Conservation (phyloP, 768 basidiomycete species). For the Rubroboletus pulcherrimus region DNA sequence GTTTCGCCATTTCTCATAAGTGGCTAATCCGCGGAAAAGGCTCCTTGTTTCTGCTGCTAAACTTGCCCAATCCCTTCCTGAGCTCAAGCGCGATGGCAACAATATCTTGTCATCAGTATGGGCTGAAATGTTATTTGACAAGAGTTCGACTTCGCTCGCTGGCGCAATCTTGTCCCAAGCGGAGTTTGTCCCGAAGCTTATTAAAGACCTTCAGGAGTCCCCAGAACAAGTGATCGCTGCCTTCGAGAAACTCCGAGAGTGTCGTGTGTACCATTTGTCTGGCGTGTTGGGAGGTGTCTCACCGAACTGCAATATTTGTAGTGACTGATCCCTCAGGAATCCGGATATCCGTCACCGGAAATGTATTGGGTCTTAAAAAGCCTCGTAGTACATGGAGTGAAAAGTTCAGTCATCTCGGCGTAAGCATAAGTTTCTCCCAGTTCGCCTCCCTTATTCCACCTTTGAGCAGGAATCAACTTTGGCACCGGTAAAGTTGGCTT, state of each 20-base stretch:
- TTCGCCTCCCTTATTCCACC: not conserved
- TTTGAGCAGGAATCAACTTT: slow-evolving; percentile 47
- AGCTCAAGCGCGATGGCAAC: slow-evolving; percentile 85
- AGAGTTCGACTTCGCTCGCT: slow-evolving; percentile 65
- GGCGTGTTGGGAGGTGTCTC: not conserved
- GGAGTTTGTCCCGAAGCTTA: slow-evolving; percentile 75
- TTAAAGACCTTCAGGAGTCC: slow-evolving; percentile 63
- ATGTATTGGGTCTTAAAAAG: slow-evolving; percentile 62
- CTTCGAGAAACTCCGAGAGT: slow-evolving; percentile 69
- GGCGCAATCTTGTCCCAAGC: slow-evolving; percentile 67
- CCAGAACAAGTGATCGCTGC: slow-evolving; percentile 70
- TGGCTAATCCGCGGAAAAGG: slow-evolving; percentile 37
- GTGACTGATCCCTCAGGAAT: slow-evolving; percentile 81
- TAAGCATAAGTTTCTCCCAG: slow-evolving; percentile 39
- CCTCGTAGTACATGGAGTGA: slow-evolving; percentile 75
- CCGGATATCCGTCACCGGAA: slow-evolving; percentile 88
- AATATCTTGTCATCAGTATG: slow-evolving; percentile 74
- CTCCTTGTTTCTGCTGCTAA: slow-evolving; percentile 84
- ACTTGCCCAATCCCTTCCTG: slow-evolving; percentile 84
- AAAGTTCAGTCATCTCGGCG: slow-evolving; percentile 58
- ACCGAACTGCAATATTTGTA: slow-evolving; percentile 29
- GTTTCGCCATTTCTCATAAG: not conserved
- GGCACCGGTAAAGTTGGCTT: slow-evolving; percentile 60
- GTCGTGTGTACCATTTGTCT: slow-evolving; percentile 44
- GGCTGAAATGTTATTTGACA: slow-evolving; percentile 60